phyloP scores from a whole-genome alignment of 495 filamentous ascomycete species.

The Gamarada debralockiae region DNA sequence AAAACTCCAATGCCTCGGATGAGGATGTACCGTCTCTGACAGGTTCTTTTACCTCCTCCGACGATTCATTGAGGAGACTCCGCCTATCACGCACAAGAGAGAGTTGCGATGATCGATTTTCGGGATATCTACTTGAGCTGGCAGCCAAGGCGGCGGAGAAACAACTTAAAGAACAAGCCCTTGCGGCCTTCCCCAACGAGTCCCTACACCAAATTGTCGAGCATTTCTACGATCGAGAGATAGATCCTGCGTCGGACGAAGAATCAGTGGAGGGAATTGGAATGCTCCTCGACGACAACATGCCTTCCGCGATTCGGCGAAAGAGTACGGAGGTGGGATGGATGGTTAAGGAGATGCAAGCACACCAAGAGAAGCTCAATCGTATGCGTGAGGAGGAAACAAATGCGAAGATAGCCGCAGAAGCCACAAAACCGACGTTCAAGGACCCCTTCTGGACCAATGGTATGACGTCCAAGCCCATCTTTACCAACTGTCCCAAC shows the following conservation, averaged over 20 bases:
- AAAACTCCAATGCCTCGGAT: constrained; percentile 28
- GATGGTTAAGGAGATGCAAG: constrained; percentile 40
- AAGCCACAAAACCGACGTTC: constrained; percentile 30
- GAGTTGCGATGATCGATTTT: constrained; percentile 64
- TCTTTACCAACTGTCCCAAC: constrained; percentile 31
- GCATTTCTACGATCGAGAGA: constrained; percentile 51
- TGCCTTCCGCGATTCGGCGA: constrained; percentile 39
- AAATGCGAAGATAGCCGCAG: constrained; percentile 24
- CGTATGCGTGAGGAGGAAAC: constrained; percentile 29
- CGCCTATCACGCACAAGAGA: constrained; percentile 50
- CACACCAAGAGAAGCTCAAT: constrained; percentile 34
- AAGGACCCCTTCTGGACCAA: constrained; percentile 34
- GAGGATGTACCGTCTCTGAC: constrained; percentile 43
- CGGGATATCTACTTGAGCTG: constrained; percentile 70
- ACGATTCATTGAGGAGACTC: constrained; percentile 43
- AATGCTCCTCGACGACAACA: constrained; percentile 30
- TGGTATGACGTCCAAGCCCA: constrained; percentile 23
- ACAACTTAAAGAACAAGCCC: constrained; percentile 63
- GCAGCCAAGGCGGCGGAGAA: constrained; percentile 73
- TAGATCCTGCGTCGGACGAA: constrained; percentile 36
- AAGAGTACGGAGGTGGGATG: constrained; percentile 41
- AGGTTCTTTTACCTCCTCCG: constrained; percentile 53
- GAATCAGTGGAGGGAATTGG: constrained; percentile 23
- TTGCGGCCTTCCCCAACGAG: constrained; percentile 70
- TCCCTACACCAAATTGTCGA: constrained; percentile 53